Evolutionary conservation across 345 rosid genomes (phyloP), one percentile per base, ranked within the genome.

Genomic region (Cochlearia excelsa): DNA sequence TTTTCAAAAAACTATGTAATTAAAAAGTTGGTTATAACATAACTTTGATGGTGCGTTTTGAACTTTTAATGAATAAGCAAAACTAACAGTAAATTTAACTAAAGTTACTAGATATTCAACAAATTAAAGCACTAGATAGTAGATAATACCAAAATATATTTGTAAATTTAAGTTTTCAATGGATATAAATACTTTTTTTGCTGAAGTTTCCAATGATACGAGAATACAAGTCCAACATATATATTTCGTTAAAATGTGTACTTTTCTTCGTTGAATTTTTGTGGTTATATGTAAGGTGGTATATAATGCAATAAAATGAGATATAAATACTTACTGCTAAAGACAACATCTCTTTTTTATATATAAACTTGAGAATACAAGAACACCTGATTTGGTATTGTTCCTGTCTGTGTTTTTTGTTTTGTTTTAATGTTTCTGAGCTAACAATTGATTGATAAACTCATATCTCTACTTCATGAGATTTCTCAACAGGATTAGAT

Each of bases 401-500:
- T 46, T 54, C 35, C 67, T 68, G 54, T 54, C 11, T 61, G 28
- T 39, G 49, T 44, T 50, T 7, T 5, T 4, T 44, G 7, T 47
- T 27, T 4, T 0, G 23, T 16, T 16, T 16, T 0, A 16, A 16
- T 16, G 23, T 53, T 46, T 40, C 45, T 48, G 63, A 55, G 44
- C 26, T 9, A 62, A 47, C 6, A 16, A 16, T 61, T 69, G 4
- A 54, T 28, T 46, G 54, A 54, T 54, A 40, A n/a, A 48, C 52
- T 86, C 74, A 93, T 28, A 73, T 94, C 67, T 89, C 95, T 59
- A 82, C 72, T 71, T 84, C 82, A 57, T 75, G 88, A 57, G 74
- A 70, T 65, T 86, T 86, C 57, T 93, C 97, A 26, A 44, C 59
- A 52, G 64, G 51, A 72, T 63, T 77, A 1, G 81, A 75, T 3